Evolutionary conservation across 163 green algal species (phyloP), one percentile per base, ranked within the genome.

Genomic region (Scenedesmus sp.): DNA sequence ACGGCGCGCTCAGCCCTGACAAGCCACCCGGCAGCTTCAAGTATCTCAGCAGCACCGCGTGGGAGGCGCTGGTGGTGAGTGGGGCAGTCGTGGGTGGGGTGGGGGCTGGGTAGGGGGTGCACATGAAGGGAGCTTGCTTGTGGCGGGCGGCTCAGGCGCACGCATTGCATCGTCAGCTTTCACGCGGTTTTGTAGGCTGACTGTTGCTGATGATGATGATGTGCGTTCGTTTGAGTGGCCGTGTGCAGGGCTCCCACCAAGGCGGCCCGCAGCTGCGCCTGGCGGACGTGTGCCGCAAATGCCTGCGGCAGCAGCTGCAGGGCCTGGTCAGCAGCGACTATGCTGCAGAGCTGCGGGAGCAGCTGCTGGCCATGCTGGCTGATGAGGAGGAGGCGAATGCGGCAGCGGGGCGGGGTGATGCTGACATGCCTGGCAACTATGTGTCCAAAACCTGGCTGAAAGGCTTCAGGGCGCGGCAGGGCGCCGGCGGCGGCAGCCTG

Each of bases 1-100:
- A 97, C 86, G 88, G 92, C 62, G 92, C 93, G 82, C 94, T 98
- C 23, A 93, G 96, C 86, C 96, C 96, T 0, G 46, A 62, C 77
- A 94, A 94, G 93, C 57, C 91, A 18, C 16, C 57, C 59, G 90
- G 89, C 77, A 94, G 92, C 0, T 52, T 88, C 46, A 96, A 96
- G 91, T 93, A 94, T 57, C 88, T 98, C 76, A 94, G 87, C 34
- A 86, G 66, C 4, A 64, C 83, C 7, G 96, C 94, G 0, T 98
- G 95, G 95, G 26, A 92, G 6, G 56, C 82, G 74, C 88, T 98
- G 76, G 74, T 89, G 82, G 93, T 92, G 77, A 66, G 87, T 5
- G 12, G 26, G 9, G 76, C 13, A 16, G 10, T 70, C 13, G 1
- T 3, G 54, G 64, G 55, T 76, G 26, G 1, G 59, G 16, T 60